Percentiles rank a stretch among this genome's conserved stretches.
Evolutionary conservation across 306 rosid genomes (phyloP).

Genomic region (Cicer chorassanicum): DNA sequence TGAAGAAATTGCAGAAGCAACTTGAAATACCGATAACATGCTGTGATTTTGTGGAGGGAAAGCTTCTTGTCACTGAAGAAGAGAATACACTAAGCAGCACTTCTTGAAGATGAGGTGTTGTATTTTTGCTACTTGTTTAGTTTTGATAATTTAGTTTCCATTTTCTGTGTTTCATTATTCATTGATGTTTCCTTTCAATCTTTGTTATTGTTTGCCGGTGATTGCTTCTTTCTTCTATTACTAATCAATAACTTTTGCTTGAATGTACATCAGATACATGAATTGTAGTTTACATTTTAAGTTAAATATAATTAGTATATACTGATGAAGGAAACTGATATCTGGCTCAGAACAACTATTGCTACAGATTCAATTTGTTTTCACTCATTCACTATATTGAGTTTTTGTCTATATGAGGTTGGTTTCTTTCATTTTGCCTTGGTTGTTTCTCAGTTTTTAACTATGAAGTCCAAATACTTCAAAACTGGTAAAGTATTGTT

Average conservation of each 20-base stretch:
- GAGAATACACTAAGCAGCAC: slow-evolving; percentile 45
- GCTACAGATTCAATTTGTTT: slow-evolving; percentile 19
- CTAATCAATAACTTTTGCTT: slow-evolving; percentile 1
- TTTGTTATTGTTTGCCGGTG: background rate
- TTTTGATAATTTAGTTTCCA: background rate
- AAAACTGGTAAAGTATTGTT: background rate
- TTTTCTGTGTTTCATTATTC: slow-evolving; percentile 33
- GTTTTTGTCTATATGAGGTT: background rate
- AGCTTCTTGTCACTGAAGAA: slow-evolving; percentile 60
- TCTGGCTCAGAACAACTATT: slow-evolving; percentile 9
- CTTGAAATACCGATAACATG: slow-evolving; percentile 66
- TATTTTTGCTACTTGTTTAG: slow-evolving; percentile 32
- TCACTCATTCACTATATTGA: slow-evolving; percentile 9
- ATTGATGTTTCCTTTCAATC: slow-evolving; percentile 17
- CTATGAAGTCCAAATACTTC: background rate
- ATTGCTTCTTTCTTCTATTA: slow-evolving; percentile 32
- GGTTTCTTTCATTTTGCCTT: background rate
- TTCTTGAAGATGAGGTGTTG: slow-evolving; percentile 37
- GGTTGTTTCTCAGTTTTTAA: background rate
- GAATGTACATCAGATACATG: slow-evolving; percentile 9
- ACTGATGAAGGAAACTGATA: slow-evolving; percentile 20
- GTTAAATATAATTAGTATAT: slow-evolving; percentile 30
- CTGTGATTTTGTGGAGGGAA: slow-evolving; percentile 80
- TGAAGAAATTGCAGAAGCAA: slow-evolving; percentile 87
- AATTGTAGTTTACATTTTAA: slow-evolving; percentile 21